Percentiles rank a stretch among this genome's conserved stretches.
Conservation (phyloP, 169 alveolate genomes). For the Plasmodium chabaudi region DNA sequence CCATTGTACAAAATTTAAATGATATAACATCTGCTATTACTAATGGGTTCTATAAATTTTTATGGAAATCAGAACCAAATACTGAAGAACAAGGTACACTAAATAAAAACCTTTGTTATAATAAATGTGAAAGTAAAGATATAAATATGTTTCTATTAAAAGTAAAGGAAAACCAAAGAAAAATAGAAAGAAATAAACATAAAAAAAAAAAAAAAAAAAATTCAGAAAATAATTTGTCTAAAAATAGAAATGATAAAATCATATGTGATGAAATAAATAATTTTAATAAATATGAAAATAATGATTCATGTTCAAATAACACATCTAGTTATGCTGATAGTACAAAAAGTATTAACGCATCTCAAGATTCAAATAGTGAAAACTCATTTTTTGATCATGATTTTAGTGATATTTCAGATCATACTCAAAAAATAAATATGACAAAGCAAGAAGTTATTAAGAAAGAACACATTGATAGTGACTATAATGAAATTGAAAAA, state of each 20-base stretch:
- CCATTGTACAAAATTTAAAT: constrained; percentile 79
- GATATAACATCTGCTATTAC: constrained; percentile 82
- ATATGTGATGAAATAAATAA: background rate
- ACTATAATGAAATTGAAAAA: background rate
- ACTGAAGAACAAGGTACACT: constrained; percentile 73
- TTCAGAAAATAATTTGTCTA: background rate
- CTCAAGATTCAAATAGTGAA: constrained; percentile 71
- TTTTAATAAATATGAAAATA: background rate
- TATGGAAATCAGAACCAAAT: constrained; percentile 76
- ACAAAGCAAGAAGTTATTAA: background rate
- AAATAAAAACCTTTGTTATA: constrained; percentile 68
- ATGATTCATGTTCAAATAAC: constrained; percentile 7
- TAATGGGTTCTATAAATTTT: constrained; percentile 77
- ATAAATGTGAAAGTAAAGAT: constrained; percentile 76
- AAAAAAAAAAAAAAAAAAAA: constrained; percentile 26
- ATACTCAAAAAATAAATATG: background rate
- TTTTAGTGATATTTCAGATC: constrained; percentile 42
- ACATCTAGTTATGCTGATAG: constrained; percentile 67
- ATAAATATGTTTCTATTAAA: constrained; percentile 77
- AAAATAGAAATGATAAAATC: background rate
- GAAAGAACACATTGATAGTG: background rate
- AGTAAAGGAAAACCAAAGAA: constrained; percentile 77
- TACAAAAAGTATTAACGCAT: constrained; percentile 57
- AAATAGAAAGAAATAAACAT: constrained; percentile 65
- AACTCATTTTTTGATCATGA: constrained; percentile 50